Evolutionary conservation across 2,329 filamentous ascomycete genomes (phyloP).

Genomic region (Colletotrichum eleusines): DNA sequence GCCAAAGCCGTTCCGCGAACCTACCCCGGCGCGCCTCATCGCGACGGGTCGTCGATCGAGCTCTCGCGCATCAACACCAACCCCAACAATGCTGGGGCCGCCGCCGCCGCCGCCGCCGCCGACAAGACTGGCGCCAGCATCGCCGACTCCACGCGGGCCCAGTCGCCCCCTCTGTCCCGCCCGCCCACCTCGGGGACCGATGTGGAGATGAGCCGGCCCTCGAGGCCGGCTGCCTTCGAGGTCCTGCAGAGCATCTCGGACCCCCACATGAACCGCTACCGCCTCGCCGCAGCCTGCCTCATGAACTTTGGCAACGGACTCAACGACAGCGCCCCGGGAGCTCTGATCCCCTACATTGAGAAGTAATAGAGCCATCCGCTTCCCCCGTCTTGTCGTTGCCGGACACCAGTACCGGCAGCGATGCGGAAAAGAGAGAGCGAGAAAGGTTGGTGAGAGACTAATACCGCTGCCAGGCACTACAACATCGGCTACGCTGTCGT

Average conservation of each 20-base stretch:
- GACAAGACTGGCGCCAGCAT: neutral
- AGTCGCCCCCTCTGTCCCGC: slow-evolving; percentile 15
- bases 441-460: neutral
- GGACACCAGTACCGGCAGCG: neutral
- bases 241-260: slow-evolving; percentile 69
- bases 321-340: slow-evolving; percentile 81
- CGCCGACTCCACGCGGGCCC: neutral
- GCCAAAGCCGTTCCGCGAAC: slow-evolving; percentile 54
- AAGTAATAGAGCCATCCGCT: slow-evolving; percentile 52
- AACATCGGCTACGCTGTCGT: slow-evolving; percentile 81
- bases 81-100: neutral
- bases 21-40: slow-evolving; percentile 54
- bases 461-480: slow-evolving; percentile 65
- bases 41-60: slow-evolving; percentile 46
- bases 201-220: slow-evolving; percentile 67
- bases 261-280: slow-evolving; percentile 76
- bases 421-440: neutral
- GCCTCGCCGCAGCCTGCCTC: slow-evolving; percentile 73
- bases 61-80: slow-evolving; percentile 45
- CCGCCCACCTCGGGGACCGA: slow-evolving; percentile 43
- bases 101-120: neutral
- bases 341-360: slow-evolving; percentile 85
- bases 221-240: slow-evolving; percentile 60
- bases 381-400: neutral
- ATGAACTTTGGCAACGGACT: slow-evolving; percentile 78